Evolutionary conservation across 2,329 filamentous ascomycete genomes (phyloP), one percentile per base, ranked within the genome.

Genomic region (Fusarium duplospermum): DNA sequence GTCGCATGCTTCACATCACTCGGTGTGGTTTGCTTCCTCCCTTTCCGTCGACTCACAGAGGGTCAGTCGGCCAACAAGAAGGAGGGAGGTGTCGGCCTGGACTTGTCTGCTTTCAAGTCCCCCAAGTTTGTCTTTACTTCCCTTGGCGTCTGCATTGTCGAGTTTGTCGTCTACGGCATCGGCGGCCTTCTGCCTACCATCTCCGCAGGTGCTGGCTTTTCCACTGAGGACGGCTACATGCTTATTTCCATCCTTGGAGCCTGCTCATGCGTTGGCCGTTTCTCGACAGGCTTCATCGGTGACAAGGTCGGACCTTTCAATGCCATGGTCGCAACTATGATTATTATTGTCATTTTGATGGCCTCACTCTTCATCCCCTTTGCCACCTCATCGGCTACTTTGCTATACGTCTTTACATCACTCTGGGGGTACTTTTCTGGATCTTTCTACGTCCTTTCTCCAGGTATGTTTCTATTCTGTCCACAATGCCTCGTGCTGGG

Each of bases 341-440:
- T 69, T 3, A 79, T 83, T 6, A 76, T 86, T 1, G 68, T 85
- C 2, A 35, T 84, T 1, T 72, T 84, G 8, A 86, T 85, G 73
- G 78, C 81, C 0, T 79, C 79, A 0, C 79, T 87, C 2, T 84
- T 86, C 71, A 78, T 87, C 2, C 86, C 86, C 0, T 83, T 86
- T 47, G 84, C 83, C 1, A 81, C 83, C 0, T 82, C 78, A 0
- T 78, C 80, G 6, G 76, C 82, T 4, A 78, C 76, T 1, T 83
- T 84, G 0, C 72, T 87, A 4, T 87, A 86, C 57, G 78, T 77
- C 0, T 86, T 87, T 35, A 79, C 83, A 0, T 84, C 83, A 0
- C 73, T 87, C 0, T 87, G 86, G 76, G 86, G 86, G 0, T 85
- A 87, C n/a, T 84, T 84, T 0, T 86, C 84, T 1, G 86, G 86